Conservation (phyloP, 768 basidiomycete species). For the Agaricus bisporus region DNA sequence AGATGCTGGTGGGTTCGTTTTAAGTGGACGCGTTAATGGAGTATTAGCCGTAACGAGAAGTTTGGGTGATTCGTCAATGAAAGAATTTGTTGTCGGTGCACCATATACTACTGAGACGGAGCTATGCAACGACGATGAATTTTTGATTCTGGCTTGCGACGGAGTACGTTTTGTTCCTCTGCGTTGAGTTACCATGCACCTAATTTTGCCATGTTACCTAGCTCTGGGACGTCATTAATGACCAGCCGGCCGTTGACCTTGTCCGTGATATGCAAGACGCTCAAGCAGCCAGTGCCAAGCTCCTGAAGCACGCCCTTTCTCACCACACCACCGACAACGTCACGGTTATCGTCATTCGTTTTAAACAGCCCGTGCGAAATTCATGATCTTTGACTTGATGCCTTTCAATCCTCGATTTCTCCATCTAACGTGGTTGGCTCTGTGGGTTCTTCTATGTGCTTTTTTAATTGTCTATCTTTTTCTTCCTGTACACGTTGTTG, state of each 20-base stretch:
- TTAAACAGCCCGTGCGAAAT: conserved; percentile 37
- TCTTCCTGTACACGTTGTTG: not conserved
- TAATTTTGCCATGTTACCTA: conserved; percentile 24
- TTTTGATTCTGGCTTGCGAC: conserved; percentile 94
- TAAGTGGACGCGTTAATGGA: conserved; percentile 98
- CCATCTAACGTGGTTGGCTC: not conserved
- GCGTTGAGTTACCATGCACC: conserved; percentile 3
- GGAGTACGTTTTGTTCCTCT: conserved; percentile 57
- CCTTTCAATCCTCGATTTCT: not conserved
- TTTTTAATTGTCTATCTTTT: not conserved
- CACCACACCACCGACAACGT: conserved; percentile 95
- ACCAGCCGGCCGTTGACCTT: conserved; percentile 87
- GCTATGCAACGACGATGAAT: conserved; percentile 87
- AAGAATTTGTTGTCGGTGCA: conserved; percentile 96
- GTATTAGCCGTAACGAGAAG: conserved; percentile 95
- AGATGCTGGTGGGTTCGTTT: conserved; percentile 96
- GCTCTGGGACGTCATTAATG: conserved; percentile 95
- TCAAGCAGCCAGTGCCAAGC: conserved; percentile 69
- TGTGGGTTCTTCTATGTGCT: not conserved
- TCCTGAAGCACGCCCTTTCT: conserved; percentile 78
- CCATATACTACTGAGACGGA: conserved; percentile 99
- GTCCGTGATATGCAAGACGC: conserved; percentile 69
- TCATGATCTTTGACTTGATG: conserved; percentile 4
- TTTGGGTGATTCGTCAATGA: conserved; percentile 96
- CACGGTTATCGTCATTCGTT: conserved; percentile 83